Evolutionary conservation across 352 stramenopile genomes (phyloP).

Genomic region (Phytopythium vexans): DNA sequence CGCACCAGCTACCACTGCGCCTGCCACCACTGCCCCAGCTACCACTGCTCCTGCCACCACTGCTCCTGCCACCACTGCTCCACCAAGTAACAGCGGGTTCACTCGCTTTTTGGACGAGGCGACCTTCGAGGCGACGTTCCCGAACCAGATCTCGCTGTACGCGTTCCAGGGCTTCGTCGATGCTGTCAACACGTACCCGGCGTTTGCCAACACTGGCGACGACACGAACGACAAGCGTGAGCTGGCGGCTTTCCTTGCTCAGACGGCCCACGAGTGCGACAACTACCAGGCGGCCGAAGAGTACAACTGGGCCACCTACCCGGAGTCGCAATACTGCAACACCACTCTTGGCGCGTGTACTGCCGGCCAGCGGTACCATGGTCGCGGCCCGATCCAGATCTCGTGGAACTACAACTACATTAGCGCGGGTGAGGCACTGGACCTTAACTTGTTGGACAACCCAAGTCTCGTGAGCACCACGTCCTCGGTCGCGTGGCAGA

Average conservation of each 20-base stretch:
- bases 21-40: too few relatives aligned
- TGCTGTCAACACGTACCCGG: conserved; percentile 28
- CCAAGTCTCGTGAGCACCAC: conserved; percentile 37
- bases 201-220: conserved; percentile 43
- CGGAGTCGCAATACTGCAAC: conserved; percentile 42
- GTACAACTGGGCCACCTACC: conserved; percentile 31
- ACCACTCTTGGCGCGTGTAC: conserved; percentile 22
- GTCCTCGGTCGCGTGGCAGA: conserved; percentile 35
- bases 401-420: conserved; percentile 63
- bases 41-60: too few relatives aligned
- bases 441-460: conserved; percentile 31
- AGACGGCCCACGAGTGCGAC: conserved; percentile 40
- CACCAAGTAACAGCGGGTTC: conserved; percentile 12
- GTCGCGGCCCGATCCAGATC: conserved; percentile 43
- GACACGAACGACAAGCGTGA: conserved; percentile 35
- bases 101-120: conserved; percentile 34
- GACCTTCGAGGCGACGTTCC: conserved; percentile 31
- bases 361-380: conserved; percentile 37
- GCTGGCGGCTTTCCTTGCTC: conserved; percentile 41
- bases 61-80: too few relatives aligned
- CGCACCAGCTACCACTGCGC: too few relatives aligned
- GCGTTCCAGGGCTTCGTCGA: conserved; percentile 36
- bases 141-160: conserved; percentile 34
- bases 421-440: conserved; percentile 24
- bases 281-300: conserved; percentile 39